Evolutionary conservation across 441 rosid genomes (phyloP).

Genomic region (Pelargonium citronellum): DNA sequence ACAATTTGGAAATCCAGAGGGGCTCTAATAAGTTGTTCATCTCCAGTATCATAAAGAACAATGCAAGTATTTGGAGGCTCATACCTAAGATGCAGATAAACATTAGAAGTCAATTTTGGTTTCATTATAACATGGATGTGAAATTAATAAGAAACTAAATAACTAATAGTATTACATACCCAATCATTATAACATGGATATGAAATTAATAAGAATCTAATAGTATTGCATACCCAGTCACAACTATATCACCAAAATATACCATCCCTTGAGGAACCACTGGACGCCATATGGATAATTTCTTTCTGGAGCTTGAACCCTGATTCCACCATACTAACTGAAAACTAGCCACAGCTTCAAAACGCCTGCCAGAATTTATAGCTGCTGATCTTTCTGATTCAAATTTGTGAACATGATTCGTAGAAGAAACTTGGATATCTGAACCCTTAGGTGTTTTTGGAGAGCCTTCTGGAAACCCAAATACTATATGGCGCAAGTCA

Average conservation of each 20-base stretch:
- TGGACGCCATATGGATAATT: slow-evolving; percentile 91
- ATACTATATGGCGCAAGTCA: slow-evolving; percentile 68
- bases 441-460: slow-evolving; percentile 33
- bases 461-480: slow-evolving; percentile 44
- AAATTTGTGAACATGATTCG: slow-evolving; percentile 28
- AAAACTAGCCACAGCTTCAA: slow-evolving; percentile 83
- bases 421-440: slow-evolving; percentile 31
- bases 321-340: slow-evolving; percentile 86
- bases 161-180: slow-evolving; percentile 40
- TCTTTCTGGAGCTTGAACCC: slow-evolving; percentile 63
- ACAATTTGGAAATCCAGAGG: slow-evolving; percentile 67
- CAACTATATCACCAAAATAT: slow-evolving; percentile 90
- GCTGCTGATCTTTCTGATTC: slow-evolving; percentile 33
- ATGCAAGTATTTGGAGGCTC: slow-evolving; percentile 82
- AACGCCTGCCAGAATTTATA: slow-evolving; percentile 52
- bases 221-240: slow-evolving; percentile 61
- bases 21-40: slow-evolving; percentile 59
- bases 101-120: slow-evolving; percentile 16
- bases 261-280: slow-evolving; percentile 68
- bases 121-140: background rate
- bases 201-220: slow-evolving; percentile 8
- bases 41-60: slow-evolving; percentile 66
- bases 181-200: slow-evolving; percentile 36
- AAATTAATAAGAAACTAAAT: slow-evolving; percentile 11
- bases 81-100: slow-evolving; percentile 42